A percentile compares a stretch with the other conserved stretches of the same genome.
Conservation (phyloP, 768 basidiomycete species). For the Lenzites betulinus region DNA sequence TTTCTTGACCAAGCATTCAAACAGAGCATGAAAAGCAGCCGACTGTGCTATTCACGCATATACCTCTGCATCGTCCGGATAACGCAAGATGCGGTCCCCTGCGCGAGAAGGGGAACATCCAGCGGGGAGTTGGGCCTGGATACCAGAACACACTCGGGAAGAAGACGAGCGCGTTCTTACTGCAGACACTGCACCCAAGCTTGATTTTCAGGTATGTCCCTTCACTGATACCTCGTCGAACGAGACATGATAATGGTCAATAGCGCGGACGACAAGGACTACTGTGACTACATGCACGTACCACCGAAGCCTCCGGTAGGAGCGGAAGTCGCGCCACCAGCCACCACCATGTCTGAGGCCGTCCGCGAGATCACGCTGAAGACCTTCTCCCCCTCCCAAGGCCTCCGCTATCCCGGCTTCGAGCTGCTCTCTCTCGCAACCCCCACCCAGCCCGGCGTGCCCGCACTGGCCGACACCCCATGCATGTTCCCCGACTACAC, state of each 20-base stretch:
- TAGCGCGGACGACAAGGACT: slow-evolving; percentile 91
- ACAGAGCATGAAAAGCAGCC: slow-evolving; percentile 28
- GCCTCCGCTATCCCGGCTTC: slow-evolving; percentile 78
- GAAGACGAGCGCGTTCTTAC: slow-evolving; percentile 72
- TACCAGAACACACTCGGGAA: slow-evolving; percentile 85
- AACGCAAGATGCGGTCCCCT: slow-evolving; percentile 74
- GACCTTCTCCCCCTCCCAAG: slow-evolving; percentile 77
- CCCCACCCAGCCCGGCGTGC: slow-evolving; percentile 29
- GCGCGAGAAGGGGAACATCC: slow-evolving; percentile 72
- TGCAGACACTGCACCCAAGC: slow-evolving; percentile 65
- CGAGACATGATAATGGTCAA: background rate
- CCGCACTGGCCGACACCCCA: slow-evolving; percentile 61
- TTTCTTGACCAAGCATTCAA: background rate
- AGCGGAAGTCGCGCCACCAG: slow-evolving; percentile 22
- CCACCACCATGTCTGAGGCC: slow-evolving; percentile 14
- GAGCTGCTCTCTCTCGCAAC: slow-evolving; percentile 76
- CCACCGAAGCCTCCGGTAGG: slow-evolving; percentile 31
- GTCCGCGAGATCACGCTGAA: slow-evolving; percentile 86
- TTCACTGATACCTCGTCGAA: background rate
- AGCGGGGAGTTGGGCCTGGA: slow-evolving; percentile 74
- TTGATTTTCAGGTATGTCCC: slow-evolving; percentile 67
- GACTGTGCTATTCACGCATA: slow-evolving; percentile 78
- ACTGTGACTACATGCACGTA: slow-evolving; percentile 74
- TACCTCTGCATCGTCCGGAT: slow-evolving; percentile 79
- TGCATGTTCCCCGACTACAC: slow-evolving; percentile 81